Evolutionary conservation across 305 asterid species (phyloP).

Genomic region (Fraxinus paxiana): DNA sequence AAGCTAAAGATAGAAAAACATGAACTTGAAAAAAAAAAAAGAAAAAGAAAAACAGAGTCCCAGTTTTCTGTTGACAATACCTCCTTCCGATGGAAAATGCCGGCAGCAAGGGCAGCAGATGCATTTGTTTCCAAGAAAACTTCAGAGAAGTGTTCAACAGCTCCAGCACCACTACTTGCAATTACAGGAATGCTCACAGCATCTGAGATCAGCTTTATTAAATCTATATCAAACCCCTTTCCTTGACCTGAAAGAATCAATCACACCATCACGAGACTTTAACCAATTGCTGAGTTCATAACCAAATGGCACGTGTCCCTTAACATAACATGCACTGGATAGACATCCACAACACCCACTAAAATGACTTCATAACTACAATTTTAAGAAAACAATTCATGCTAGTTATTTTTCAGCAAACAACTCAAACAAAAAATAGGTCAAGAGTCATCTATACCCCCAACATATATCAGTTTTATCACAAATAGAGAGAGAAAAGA

Average conservation of each 20-base stretch:
- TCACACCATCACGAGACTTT: neutral
- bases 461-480: too few relatives aligned
- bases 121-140: constrained; percentile 83
- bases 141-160: constrained; percentile 73
- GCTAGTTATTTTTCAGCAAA: too few relatives aligned
- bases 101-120: constrained; percentile 99
- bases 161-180: constrained; percentile 95
- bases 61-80: constrained; percentile 32
- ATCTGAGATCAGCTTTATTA: constrained; percentile 77
- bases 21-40: neutral
- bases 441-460: too few relatives aligned
- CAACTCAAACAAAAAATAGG: too few relatives aligned
- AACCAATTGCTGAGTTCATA: neutral
- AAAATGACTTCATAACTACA: too few relatives aligned
- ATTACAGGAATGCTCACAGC: constrained; percentile 87
- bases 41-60: neutral
- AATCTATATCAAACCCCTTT: constrained; percentile 75
- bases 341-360: too few relatives aligned
- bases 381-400: too few relatives aligned
- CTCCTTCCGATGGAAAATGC: constrained; percentile 93
- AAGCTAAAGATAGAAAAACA: neutral
- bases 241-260: constrained; percentile 68
- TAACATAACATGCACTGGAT: neutral
- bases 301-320: neutral
- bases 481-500: too few relatives aligned